These are phyloP conservation scores for Zymoseptoria brevis DNA, from an alignment of 2,329 filamentous ascomycete genomes.

Conservation along the genomic window DNA sequence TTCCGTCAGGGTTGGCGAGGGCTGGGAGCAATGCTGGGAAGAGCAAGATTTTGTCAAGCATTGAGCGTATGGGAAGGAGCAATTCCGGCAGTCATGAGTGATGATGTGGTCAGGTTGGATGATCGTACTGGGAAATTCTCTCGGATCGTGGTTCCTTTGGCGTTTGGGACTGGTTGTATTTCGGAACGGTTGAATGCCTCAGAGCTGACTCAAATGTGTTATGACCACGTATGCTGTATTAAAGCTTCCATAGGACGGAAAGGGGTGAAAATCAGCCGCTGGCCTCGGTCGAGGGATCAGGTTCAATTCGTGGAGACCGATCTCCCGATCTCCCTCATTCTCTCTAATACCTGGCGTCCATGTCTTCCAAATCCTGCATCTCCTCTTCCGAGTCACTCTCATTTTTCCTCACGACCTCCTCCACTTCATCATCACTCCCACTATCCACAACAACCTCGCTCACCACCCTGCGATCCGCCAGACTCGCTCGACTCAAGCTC, in stretches of 20 bases:
- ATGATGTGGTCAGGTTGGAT: not conserved
- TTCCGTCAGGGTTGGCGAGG: slow-evolving; percentile 13
- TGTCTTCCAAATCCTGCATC: slow-evolving; percentile 29
- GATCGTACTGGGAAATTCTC: not conserved
- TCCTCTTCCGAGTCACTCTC: slow-evolving; percentile 26
- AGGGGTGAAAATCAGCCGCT: not conserved
- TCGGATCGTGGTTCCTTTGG: not conserved
- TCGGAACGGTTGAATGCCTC: not conserved
- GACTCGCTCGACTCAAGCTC: slow-evolving; percentile 13
- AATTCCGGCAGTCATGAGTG: slow-evolving; percentile 1
- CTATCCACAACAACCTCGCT: slow-evolving; percentile 32
- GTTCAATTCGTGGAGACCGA: not conserved
- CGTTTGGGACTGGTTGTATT: not conserved
- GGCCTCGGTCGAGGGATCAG: not conserved
- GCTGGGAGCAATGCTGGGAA: slow-evolving; percentile 39
- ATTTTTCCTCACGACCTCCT: slow-evolving; percentile 14
- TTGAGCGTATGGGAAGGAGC: slow-evolving; percentile 46
- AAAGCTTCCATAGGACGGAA: not conserved
- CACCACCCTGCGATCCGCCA: slow-evolving; percentile 17
- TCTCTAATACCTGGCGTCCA: slow-evolving; percentile 26
- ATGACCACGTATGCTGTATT: not conserved
- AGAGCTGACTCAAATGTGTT: too few relatives aligned
- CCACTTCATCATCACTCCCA: slow-evolving; percentile 20
- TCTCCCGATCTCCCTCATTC: too few relatives aligned
- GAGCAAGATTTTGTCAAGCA: slow-evolving; percentile 74